Conservation (phyloP, 179 eudicot species). For the Spergularia azorica region DNA sequence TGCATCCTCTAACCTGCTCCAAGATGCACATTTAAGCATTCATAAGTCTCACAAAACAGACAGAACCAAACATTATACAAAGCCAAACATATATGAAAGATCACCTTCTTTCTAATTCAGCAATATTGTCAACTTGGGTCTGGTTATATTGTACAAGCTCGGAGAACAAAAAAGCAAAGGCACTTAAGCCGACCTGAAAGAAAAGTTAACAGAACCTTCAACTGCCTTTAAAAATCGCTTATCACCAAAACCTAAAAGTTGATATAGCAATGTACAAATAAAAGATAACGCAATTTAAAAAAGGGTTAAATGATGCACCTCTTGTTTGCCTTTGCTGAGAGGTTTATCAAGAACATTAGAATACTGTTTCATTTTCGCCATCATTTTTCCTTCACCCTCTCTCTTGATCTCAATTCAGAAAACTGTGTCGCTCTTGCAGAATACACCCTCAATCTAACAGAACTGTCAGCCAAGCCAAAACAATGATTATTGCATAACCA, state of each 20-base stretch:
- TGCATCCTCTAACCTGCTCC: conserved; percentile 92
- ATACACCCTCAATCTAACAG: not conserved
- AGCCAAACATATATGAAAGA: not conserved
- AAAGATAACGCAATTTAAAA: not conserved
- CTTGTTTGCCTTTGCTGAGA: conserved; percentile 85
- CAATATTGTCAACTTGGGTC: conserved; percentile 94
- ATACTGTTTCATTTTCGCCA: conserved; percentile 79
- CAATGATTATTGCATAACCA: too few relatives aligned
- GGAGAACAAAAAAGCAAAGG: conserved; percentile 93
- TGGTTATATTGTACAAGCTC: conserved; percentile 97
- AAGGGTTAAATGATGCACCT: conserved; percentile 42
- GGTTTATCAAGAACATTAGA: conserved; percentile 86
- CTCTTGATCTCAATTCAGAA: not conserved
- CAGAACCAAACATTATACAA: not conserved
- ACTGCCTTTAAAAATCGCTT: not conserved
- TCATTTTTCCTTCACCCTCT: conserved; percentile 48
- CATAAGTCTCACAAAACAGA: not conserved
- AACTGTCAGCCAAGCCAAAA: not conserved
- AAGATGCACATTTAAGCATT: conserved; percentile 18
- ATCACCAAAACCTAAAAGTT: not conserved
- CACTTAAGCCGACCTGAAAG: conserved; percentile 95
- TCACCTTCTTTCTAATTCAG: conserved; percentile 92
- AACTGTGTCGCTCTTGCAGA: not conserved
- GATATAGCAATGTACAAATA: not conserved
- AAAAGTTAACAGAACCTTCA: conserved; percentile 3